Percentiles rank a stretch among this genome's conserved stretches.
phyloP scores from a whole-genome alignment of 2,329 filamentous ascomycete genomes.

The Colletotrichum ledebouriae region DNA sequence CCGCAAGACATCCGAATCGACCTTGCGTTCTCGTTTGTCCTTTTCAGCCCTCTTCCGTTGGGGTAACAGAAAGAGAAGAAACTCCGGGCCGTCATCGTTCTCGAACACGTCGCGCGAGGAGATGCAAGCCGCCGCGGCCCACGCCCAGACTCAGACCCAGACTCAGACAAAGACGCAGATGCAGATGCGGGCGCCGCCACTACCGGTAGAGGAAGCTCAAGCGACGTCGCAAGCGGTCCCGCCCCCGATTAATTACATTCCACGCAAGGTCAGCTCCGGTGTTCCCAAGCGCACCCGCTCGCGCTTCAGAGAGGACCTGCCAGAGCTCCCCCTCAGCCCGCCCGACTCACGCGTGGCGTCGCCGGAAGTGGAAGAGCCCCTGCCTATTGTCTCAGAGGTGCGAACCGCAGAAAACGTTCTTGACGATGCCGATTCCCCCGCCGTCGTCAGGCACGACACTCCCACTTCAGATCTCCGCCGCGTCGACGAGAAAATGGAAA shows the following conservation, averaged over 20 bases:
- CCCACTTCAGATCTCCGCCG: slow-evolving; percentile 60
- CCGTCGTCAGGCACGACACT: slow-evolving; percentile 59
- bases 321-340: slow-evolving; percentile 87
- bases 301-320: slow-evolving; percentile 92
- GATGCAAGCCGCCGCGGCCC: slow-evolving; percentile 64
- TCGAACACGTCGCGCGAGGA: slow-evolving; percentile 93
- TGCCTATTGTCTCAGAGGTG: slow-evolving; percentile 51
- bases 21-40: slow-evolving; percentile 61
- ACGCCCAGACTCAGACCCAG: slow-evolving; percentile 41
- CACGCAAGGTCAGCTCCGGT: slow-evolving; percentile 54
- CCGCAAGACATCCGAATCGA: slow-evolving; percentile 69
- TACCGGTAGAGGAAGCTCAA: slow-evolving; percentile 53
- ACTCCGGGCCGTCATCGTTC: slow-evolving; percentile 79
- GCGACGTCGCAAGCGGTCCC: slow-evolving; percentile 57
- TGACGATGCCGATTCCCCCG: slow-evolving; percentile 37
- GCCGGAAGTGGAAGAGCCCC: slow-evolving; percentile 71
- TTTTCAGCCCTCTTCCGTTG: slow-evolving; percentile 84
- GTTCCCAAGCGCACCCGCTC: slow-evolving; percentile 86
- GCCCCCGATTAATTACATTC: slow-evolving; percentile 58
- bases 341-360: slow-evolving; percentile 86
- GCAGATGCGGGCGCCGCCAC: slow-evolving; percentile 50
- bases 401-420: slow-evolving; percentile 42
- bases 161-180: slow-evolving; percentile 49
- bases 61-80: slow-evolving; percentile 70
- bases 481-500: slow-evolving; percentile 51